A percentile compares a stretch with the other conserved stretches of the same genome.
These are phyloP conservation scores for Fraxinus anomala DNA, from an alignment of 257 asterid genomes.

Conservation along the genomic window DNA sequence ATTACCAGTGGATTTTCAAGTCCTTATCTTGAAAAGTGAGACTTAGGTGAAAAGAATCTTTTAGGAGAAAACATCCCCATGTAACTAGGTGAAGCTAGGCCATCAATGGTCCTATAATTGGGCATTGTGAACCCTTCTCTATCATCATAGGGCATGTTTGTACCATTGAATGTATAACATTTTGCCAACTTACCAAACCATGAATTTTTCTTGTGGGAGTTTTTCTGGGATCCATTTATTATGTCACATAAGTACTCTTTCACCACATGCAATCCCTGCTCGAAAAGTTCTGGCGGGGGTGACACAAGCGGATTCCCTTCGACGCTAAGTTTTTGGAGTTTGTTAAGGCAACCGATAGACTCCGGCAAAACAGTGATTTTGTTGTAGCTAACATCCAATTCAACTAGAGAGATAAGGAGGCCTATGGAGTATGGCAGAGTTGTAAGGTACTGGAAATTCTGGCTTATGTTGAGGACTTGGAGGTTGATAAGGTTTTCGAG, in stretches of 20 bases:
- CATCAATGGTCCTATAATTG: conserved; percentile 29
- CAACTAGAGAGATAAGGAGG: conserved; percentile 70
- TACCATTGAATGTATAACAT: conserved; percentile 67
- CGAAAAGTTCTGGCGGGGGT: conserved; percentile 66
- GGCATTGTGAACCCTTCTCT: conserved; percentile 34
- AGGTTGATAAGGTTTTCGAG: conserved; percentile 81
- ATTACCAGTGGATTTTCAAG: background rate
- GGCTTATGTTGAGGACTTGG: conserved; percentile 70
- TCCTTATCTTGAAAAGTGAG: conserved; percentile 33
- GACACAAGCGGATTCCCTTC: conserved; percentile 83
- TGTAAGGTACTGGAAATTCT: conserved; percentile 71
- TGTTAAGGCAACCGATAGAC: conserved; percentile 76
- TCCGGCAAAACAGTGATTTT: conserved; percentile 60
- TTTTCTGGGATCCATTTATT: conserved; percentile 51
- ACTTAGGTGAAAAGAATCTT: conserved; percentile 40
- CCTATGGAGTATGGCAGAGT: conserved; percentile 79
- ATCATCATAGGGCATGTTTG: conserved; percentile 35
- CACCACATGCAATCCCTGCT: conserved; percentile 57
- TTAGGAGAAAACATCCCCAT: conserved; percentile 44
- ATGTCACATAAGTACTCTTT: conserved; percentile 65
- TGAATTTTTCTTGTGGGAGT: conserved; percentile 51
- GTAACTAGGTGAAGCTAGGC: conserved; percentile 35
- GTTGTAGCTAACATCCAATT: conserved; percentile 84
- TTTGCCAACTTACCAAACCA: conserved; percentile 79
- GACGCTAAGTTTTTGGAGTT: conserved; percentile 65